Percentiles rank a stretch among this genome's conserved stretches.
Evolutionary conservation across 108 stramenopile species (phyloP).

Genomic region (Aurantiochytrium sp.): DNA sequence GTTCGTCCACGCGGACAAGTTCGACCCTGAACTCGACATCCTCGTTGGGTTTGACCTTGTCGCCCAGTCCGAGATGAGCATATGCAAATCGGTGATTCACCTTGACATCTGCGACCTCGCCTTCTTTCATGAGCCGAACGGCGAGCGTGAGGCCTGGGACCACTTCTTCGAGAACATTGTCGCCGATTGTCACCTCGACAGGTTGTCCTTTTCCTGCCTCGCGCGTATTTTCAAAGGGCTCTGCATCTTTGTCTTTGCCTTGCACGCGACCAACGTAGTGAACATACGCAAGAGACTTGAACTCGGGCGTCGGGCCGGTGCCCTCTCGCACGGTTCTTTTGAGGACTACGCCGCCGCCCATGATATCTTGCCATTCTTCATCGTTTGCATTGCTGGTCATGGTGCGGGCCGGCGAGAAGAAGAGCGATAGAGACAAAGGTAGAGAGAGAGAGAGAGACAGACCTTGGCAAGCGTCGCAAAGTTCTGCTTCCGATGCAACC

Average conservation of each 20-base stretch:
- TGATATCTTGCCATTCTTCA: neutral
- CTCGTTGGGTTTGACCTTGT: neutral
- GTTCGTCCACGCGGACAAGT: neutral
- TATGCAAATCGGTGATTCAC: neutral
- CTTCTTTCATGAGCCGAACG: neutral
- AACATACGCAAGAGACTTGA: neutral
- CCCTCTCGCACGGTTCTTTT: neutral
- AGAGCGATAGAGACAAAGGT: too few relatives aligned
- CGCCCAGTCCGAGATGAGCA: neutral
- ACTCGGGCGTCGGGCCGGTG: neutral
- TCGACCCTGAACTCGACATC: neutral
- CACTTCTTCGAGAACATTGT: neutral
- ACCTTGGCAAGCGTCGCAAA: too few relatives aligned
- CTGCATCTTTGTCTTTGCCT: neutral
- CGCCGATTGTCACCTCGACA: neutral
- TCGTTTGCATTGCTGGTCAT: neutral
- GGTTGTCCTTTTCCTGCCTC: neutral
- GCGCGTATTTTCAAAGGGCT: too few relatives aligned
- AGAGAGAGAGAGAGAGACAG: too few relatives aligned
- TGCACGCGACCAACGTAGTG: neutral
- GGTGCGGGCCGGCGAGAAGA: too few relatives aligned
- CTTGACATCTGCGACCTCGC: neutral
- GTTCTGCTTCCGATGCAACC: too few relatives aligned
- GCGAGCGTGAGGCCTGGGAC: neutral
- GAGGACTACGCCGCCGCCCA: neutral